phyloP scores from a whole-genome alignment of 495 filamentous ascomycete species.

The Xylaria bambusicola region DNA sequence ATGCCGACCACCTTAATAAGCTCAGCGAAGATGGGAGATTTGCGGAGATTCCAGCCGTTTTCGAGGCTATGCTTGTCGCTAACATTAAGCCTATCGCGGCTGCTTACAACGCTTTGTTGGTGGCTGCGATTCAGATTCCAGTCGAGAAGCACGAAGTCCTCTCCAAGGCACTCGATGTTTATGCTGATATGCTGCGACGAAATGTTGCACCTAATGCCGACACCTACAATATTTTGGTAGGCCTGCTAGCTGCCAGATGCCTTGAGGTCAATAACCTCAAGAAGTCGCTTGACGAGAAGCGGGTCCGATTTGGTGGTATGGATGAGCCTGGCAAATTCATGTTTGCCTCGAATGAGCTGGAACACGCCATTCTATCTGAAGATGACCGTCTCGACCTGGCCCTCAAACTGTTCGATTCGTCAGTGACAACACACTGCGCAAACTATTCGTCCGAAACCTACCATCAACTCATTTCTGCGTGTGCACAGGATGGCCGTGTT shows the following conservation, averaged over 20 bases:
- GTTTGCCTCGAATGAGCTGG: constrained; percentile 81
- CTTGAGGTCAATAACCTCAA: constrained; percentile 71
- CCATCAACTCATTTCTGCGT: constrained; percentile 77
- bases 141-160: constrained; percentile 74
- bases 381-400: constrained; percentile 84
- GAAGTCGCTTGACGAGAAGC: constrained; percentile 70
- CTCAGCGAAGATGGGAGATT: constrained; percentile 68
- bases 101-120: constrained; percentile 87
- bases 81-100: constrained; percentile 76
- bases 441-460: constrained; percentile 67
- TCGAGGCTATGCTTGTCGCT: constrained; percentile 78
- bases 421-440: constrained; percentile 63
- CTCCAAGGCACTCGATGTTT: constrained; percentile 88
- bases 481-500: constrained; percentile 73
- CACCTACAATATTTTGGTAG: constrained; percentile 84
- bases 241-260: constrained; percentile 75
- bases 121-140: constrained; percentile 76
- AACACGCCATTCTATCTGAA: constrained; percentile 78
- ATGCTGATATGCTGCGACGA: constrained; percentile 91
- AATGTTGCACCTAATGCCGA: constrained; percentile 76
- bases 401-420: constrained; percentile 78
- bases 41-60: constrained; percentile 84
- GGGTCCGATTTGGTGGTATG: constrained; percentile 78
- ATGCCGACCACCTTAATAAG: constrained; percentile 72
- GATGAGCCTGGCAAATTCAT: constrained; percentile 87